Percentiles rank a stretch among this genome's conserved stretches.
phyloP scores from a whole-genome alignment of 2,329 filamentous ascomycete species.

The Aspergillus hiratsukae region DNA sequence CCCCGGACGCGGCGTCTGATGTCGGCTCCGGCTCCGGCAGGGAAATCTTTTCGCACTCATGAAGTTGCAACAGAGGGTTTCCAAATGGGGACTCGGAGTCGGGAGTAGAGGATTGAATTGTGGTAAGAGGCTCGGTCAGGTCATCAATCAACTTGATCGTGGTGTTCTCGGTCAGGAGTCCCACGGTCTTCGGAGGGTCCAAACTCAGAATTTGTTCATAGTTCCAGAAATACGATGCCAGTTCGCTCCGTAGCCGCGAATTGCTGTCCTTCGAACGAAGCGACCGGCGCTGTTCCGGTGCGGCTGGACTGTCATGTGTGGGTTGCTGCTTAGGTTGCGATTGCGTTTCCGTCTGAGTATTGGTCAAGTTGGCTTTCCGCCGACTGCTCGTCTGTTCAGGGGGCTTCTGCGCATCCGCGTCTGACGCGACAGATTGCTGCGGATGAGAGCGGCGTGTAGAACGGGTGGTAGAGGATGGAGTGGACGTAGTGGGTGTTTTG shows the following conservation, averaged over 20 bases:
- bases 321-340: constrained; percentile 2
- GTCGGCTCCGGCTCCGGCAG: constrained; percentile 10
- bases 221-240: constrained; percentile 85
- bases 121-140: constrained; percentile 31
- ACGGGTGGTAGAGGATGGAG: background rate
- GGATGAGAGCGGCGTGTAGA: constrained; percentile 8
- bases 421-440: constrained; percentile 2
- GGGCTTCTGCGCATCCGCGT: background rate
- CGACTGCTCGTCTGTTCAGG: constrained; percentile 4
- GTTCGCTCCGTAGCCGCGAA: constrained; percentile 81
- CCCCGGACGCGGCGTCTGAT: constrained; percentile 13
- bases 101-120: constrained; percentile 14
- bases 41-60: constrained; percentile 32
- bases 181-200: constrained; percentile 69
- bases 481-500: constrained; percentile 11
- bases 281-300: constrained; percentile 60
- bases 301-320: background rate
- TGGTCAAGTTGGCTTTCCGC: background rate
- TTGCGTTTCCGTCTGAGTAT: background rate
- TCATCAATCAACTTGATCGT: constrained; percentile 67
- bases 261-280: constrained; percentile 80
- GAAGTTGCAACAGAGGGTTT: constrained; percentile 35
- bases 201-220: constrained; percentile 93
- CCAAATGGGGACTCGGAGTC: constrained; percentile 26
- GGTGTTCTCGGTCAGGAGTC: constrained; percentile 68